phyloP scores from a whole-genome alignment of 257 asterid species.

The Forsythia suspensa region DNA sequence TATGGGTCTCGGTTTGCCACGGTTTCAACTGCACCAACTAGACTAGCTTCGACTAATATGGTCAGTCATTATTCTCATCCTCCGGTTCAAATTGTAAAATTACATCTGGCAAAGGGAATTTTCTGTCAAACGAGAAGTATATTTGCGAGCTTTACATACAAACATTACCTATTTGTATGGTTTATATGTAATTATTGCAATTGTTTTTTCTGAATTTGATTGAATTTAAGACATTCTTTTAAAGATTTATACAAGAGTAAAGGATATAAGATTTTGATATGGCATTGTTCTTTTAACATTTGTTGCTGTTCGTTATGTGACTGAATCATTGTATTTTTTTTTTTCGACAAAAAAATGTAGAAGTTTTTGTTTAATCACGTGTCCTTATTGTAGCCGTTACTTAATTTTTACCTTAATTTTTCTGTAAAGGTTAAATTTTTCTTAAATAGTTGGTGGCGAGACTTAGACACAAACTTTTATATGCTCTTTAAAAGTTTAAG shows the following conservation, averaged over 20 bases:
- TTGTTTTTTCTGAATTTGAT: conserved; percentile 13
- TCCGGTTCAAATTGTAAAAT: not conserved
- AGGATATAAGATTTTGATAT: not conserved
- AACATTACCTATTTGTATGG: not conserved
- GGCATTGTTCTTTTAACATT: not conserved
- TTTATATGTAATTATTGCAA: not conserved
- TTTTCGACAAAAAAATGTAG: not conserved
- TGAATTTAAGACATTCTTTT: conserved; percentile 19
- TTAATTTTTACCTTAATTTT: too few relatives aligned
- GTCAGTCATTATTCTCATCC: not conserved
- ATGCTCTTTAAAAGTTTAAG: too few relatives aligned
- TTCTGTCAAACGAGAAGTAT: not conserved
- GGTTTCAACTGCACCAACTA: conserved; percentile 75
- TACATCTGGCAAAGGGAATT: not conserved
- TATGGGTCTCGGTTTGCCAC: conserved; percentile 75
- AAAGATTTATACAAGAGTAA: not conserved
- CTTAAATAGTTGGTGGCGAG: too few relatives aligned
- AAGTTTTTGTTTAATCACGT: not conserved
- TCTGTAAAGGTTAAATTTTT: too few relatives aligned
- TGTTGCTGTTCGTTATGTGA: not conserved
- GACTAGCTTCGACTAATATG: not conserved
- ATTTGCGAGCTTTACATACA: too few relatives aligned
- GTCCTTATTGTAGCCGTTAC: too few relatives aligned
- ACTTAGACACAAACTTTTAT: too few relatives aligned
- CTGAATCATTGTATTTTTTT: too few relatives aligned